Conservation (phyloP, 192 early-diverging fungal species). For the Coemansia sp. region DNA sequence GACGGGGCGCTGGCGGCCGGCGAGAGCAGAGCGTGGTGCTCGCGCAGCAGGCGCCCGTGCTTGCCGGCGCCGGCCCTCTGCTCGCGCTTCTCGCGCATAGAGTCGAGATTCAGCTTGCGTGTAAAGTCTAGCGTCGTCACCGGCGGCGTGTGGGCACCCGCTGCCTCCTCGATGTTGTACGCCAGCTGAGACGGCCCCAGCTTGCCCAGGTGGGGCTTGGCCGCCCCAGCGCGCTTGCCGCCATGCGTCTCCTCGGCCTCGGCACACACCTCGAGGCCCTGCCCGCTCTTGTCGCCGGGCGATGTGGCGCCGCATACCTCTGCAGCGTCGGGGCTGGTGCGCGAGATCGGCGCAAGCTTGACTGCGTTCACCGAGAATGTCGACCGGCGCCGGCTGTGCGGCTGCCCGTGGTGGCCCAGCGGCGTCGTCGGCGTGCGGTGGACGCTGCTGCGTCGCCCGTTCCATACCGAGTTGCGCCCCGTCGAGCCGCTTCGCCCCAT, state of each 20-base stretch:
- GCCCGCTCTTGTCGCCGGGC: conserved; percentile 6
- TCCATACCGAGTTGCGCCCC: conserved; percentile 47
- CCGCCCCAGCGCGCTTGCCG: background rate
- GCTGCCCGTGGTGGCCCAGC: conserved; percentile 50
- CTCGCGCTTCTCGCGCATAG: conserved; percentile 50
- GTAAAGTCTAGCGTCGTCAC: conserved; percentile 52
- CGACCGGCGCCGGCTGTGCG: conserved; percentile 53
- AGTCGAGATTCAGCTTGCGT: conserved; percentile 48
- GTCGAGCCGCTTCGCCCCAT: conserved; percentile 36
- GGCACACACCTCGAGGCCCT: conserved; percentile 16
- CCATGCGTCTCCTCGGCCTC: conserved; percentile 18
- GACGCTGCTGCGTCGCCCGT: conserved; percentile 55
- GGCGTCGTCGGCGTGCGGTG: conserved; percentile 53
- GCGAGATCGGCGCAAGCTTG: conserved; percentile 52
- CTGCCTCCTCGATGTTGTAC: conserved; percentile 48
- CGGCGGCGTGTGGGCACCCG: conserved; percentile 46
- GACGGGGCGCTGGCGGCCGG: background rate
- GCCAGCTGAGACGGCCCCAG: conserved; percentile 50
- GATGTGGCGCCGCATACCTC: conserved; percentile 9
- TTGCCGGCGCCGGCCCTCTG: conserved; percentile 39
- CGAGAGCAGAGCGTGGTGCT: conserved; percentile 7
- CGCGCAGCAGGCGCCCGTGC: conserved; percentile 38
- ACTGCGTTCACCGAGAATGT: conserved; percentile 45
- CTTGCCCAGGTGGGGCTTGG: conserved; percentile 2
- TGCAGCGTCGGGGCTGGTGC: conserved; percentile 20